Percentiles rank a stretch among this genome's conserved stretches.
phyloP scores from a whole-genome alignment of 2,329 filamentous ascomycete species.

The Coniochaeta sp. region DNA sequence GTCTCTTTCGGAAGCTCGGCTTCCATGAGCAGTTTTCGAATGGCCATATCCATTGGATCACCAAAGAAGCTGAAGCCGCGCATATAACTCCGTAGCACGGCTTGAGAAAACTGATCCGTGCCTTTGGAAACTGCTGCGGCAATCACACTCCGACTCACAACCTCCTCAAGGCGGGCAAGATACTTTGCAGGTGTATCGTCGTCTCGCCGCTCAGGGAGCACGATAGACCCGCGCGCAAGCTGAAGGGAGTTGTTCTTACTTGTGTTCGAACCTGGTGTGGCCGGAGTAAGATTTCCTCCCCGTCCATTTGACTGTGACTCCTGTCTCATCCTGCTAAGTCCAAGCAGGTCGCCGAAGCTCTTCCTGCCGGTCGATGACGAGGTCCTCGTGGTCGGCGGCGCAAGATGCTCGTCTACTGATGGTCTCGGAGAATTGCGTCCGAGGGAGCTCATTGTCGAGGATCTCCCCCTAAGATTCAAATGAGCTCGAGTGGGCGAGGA shows the following conservation, averaged over 20 bases:
- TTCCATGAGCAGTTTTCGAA: constrained; percentile 93
- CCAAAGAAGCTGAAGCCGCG: constrained; percentile 91
- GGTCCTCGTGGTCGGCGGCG: constrained; percentile 61
- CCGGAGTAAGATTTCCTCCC: constrained; percentile 60
- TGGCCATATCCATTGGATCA: constrained; percentile 95
- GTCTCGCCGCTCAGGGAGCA: constrained; percentile 72
- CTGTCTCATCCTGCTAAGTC: constrained; percentile 69
- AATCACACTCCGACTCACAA: constrained; percentile 72
- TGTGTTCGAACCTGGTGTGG: constrained; percentile 59
- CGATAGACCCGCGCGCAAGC: constrained; percentile 53
- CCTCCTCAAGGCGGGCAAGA: constrained; percentile 72
- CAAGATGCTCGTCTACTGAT: constrained; percentile 62
- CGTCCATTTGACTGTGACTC: constrained; percentile 64
- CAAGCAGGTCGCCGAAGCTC: constrained; percentile 86
- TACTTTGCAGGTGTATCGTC: constrained; percentile 89
- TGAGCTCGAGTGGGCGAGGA: constrained; percentile 60
- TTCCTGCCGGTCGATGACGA: constrained; percentile 87
- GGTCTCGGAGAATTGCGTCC: constrained; percentile 42
- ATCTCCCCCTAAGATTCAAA: constrained; percentile 62
- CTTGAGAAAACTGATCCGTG: constrained; percentile 73
- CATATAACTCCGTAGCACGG: constrained; percentile 90
- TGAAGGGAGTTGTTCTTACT: constrained; percentile 83
- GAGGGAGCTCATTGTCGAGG: constrained; percentile 83
- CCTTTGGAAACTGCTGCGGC: constrained; percentile 80
- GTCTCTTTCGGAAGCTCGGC: constrained; percentile 95